A percentile compares a stretch with the other conserved stretches of the same genome.
Evolutionary conservation across 2,329 filamentous ascomycete species (phyloP).

Genomic region (Fusarium subglutinans): DNA sequence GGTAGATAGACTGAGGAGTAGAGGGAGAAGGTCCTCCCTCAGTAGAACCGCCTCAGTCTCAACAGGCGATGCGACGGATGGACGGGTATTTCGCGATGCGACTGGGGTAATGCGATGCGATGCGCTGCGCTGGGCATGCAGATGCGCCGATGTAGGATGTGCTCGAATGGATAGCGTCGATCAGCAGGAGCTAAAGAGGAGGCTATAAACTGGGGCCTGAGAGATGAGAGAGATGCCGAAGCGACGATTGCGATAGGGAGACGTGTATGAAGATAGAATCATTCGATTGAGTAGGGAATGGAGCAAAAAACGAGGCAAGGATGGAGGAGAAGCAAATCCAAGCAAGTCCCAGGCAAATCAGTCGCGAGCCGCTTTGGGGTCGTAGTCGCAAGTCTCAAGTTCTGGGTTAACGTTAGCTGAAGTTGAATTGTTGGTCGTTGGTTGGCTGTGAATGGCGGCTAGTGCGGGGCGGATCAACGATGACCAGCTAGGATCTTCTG

Average conservation of each 20-base stretch:
- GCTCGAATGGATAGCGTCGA: constrained; percentile 22
- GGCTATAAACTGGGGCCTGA: constrained; percentile 7
- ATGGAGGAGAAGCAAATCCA: constrained; percentile 26
- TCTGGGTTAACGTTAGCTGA: constrained; percentile 12
- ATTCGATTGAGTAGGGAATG: constrained; percentile 1
- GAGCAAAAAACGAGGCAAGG: constrained; percentile 20
- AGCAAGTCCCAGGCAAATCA: constrained; percentile 17
- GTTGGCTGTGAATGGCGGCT: constrained; percentile 3
- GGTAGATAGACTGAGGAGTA: not conserved
- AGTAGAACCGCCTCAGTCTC: not conserved
- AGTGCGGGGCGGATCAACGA: constrained; percentile 42
- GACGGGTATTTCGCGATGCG: constrained; percentile 22
- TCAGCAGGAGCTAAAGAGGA: constrained; percentile 16
- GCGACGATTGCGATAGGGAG: not conserved
- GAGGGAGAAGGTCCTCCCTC: not conserved
- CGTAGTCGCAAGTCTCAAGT: constrained; percentile 23
- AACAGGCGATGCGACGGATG: constrained; percentile 15
- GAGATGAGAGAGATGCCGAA: not conserved
- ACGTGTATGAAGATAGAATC: not conserved
- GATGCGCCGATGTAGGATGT: constrained; percentile 31
- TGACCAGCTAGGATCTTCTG: constrained; percentile 33
- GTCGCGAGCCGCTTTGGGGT: constrained; percentile 18
- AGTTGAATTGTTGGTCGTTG: constrained; percentile 22
- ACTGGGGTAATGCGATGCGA: constrained; percentile 23
- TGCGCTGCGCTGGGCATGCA: constrained; percentile 7